Percentiles rank a stretch among this genome's conserved stretches.
phyloP scores from a whole-genome alignment of 176 grass and related monocot genomes.

The Stipa capillata region DNA sequence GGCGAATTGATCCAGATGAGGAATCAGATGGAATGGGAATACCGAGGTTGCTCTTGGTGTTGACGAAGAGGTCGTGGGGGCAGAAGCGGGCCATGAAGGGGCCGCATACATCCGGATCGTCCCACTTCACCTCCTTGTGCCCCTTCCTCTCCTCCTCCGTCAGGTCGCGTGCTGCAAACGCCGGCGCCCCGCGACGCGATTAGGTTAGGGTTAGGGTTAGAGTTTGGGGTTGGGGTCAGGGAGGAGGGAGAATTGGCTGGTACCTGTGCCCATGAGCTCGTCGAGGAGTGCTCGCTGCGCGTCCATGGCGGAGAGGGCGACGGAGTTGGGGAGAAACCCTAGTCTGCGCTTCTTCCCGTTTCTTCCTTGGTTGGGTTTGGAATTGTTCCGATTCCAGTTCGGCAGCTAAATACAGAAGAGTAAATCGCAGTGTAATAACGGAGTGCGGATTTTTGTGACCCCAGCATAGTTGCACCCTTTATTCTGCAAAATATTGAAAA shows the following conservation, averaged over 20 bases:
- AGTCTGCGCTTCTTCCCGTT: not conserved
- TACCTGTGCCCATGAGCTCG: constrained; percentile 94
- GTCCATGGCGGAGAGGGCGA: constrained; percentile 47
- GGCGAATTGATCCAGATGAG: not conserved
- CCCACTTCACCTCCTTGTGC: constrained; percentile 78
- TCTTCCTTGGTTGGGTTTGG: not conserved
- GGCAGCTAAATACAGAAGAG: not conserved
- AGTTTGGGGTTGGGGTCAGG: not conserved
- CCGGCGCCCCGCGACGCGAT: not conserved
- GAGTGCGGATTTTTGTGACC: too few relatives aligned
- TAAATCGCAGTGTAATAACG: too few relatives aligned
- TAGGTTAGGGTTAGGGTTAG: not conserved
- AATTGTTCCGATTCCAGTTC: too few relatives aligned
- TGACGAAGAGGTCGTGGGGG: too few relatives aligned
- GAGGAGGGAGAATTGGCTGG: not conserved
- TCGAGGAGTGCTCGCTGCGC: constrained; percentile 91
- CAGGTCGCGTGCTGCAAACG: constrained; percentile 68
- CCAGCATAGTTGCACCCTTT: too few relatives aligned
- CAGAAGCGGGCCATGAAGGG: constrained; percentile 78
- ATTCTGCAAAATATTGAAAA: too few relatives aligned
- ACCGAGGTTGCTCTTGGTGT: constrained; percentile 93
- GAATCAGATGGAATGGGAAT: not conserved
- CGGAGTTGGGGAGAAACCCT: constrained; percentile 24
- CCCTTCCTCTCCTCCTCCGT: constrained; percentile 86
- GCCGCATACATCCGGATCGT: constrained; percentile 79